Percentiles rank a stretch among this genome's conserved stretches.
Evolutionary conservation across 2,329 filamentous ascomycete genomes (phyloP).

Genomic region (Venturia pyrina): DNA sequence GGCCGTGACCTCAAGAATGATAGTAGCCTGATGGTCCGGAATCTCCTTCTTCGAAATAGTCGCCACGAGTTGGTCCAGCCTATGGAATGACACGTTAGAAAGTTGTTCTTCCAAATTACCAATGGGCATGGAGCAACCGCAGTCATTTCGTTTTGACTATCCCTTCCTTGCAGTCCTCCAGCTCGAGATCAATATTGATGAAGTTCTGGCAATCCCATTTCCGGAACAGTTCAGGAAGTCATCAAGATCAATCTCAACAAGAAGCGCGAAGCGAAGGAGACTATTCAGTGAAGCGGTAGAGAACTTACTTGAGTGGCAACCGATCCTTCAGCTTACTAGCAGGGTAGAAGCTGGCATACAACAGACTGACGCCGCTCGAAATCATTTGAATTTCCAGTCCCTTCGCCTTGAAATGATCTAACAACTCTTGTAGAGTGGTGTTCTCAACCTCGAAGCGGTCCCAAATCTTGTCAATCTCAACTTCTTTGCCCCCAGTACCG

Average conservation of each 20-base stretch:
- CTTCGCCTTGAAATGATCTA: slow-evolving; percentile 68
- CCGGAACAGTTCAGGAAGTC: neutral
- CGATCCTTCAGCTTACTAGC: slow-evolving; percentile 75
- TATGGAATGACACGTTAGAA: slow-evolving; percentile 25
- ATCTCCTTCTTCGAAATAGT: slow-evolving; percentile 86
- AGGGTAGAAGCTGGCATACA: slow-evolving; percentile 91
- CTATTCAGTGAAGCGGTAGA: neutral
- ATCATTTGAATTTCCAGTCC: slow-evolving; percentile 85
- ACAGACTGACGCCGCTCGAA: slow-evolving; percentile 88
- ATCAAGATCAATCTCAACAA: neutral
- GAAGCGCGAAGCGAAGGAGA: slow-evolving; percentile 22
- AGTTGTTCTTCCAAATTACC: no score
- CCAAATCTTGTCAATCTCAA: slow-evolving; percentile 92
- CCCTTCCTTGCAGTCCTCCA: no score
- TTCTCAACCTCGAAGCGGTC: slow-evolving; percentile 89
- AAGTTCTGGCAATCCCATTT: neutral
- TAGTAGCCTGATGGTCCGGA: slow-evolving; percentile 82
- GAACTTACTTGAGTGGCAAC: slow-evolving; percentile 55
- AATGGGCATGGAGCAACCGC: no score
- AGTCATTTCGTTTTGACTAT: no score
- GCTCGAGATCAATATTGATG: neutral
- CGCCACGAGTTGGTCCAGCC: slow-evolving; percentile 81
- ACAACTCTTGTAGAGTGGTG: slow-evolving; percentile 72
- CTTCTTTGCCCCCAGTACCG: slow-evolving; percentile 64
- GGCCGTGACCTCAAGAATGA: slow-evolving; percentile 92